Evolutionary conservation across 2,329 filamentous ascomycete genomes (phyloP).

Genomic region (Apiospora arundinis): DNA sequence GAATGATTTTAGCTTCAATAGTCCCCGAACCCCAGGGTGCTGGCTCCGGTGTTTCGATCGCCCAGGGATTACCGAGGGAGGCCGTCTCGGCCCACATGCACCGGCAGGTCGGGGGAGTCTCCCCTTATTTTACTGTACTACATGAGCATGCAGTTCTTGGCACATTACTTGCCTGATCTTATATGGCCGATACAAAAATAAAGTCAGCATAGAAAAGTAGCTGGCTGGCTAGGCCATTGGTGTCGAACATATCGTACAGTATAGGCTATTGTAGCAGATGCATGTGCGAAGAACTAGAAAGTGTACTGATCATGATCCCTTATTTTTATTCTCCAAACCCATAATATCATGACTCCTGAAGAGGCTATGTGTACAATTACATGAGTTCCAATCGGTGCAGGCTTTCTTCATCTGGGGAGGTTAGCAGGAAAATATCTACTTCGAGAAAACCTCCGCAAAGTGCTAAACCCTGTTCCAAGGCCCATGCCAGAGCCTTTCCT

Average conservation of each 20-base stretch:
- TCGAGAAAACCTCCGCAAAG: background rate
- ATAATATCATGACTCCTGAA: constrained; percentile 34
- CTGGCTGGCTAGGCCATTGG: background rate
- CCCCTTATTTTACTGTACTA: background rate
- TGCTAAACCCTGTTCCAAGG: background rate
- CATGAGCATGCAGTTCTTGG: background rate
- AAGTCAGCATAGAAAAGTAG: background rate
- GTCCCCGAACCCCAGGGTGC: constrained; percentile 18
- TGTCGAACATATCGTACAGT: no score
- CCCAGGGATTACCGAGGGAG: constrained; percentile 29
- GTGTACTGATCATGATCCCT: constrained; percentile 30
- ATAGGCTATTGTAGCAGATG: background rate
- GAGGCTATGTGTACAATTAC: constrained; percentile 40
- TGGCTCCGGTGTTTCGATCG: constrained; percentile 13
- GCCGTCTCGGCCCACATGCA: constrained; percentile 18
- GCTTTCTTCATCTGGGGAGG: background rate
- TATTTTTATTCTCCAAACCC: constrained; percentile 33
- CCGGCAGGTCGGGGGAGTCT: constrained; percentile 5
- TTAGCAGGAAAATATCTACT: background rate
- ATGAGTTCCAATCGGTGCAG: constrained; percentile 25
- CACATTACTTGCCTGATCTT: no score
- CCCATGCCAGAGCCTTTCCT: background rate
- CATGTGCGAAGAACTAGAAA: background rate
- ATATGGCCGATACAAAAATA: background rate
- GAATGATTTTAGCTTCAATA: constrained; percentile 24